These are phyloP conservation scores for Venturia asperata DNA, from an alignment of 2,329 filamentous ascomycete species.

Conservation along the genomic window DNA sequence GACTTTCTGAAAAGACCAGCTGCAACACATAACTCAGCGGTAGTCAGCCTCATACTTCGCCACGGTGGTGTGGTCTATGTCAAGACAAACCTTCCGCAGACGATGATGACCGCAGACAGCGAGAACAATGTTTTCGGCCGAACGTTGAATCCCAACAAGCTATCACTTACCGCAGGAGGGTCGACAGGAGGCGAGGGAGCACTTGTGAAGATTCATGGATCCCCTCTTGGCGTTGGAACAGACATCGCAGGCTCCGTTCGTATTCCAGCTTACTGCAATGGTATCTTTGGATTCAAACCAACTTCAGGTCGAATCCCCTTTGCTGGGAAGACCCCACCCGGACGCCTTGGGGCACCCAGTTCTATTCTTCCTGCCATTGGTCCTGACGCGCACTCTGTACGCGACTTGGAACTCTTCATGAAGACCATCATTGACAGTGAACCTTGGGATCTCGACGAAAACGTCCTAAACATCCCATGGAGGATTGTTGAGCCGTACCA, in stretches of 20 bases:
- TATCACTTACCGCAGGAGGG: constrained; percentile 54
- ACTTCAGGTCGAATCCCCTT: constrained; percentile 22
- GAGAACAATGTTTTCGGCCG: constrained; percentile 57
- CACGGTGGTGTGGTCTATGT: constrained; percentile 46
- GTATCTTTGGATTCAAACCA: constrained; percentile 28
- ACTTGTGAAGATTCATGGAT: constrained; percentile 51
- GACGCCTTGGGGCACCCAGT: constrained; percentile 28
- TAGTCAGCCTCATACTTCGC: constrained; percentile 33
- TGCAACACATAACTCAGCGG: constrained; percentile 28
- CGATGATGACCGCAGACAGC: constrained; percentile 45
- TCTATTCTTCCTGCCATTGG: constrained; percentile 37
- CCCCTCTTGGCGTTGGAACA: constrained; percentile 54
- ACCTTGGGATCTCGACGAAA: constrained; percentile 42
- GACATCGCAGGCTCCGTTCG: constrained; percentile 58
- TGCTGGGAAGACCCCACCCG: constrained; percentile 27
- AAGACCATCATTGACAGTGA: constrained; percentile 34
- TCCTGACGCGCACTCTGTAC: constrained; percentile 37
- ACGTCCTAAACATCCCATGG: constrained; percentile 43
- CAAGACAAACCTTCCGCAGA: constrained; percentile 49
- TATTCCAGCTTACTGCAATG: constrained; percentile 75
- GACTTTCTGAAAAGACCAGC: constrained; percentile 31
- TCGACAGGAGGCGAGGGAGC: constrained; percentile 60
- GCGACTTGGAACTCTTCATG: constrained; percentile 39
- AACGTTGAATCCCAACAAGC: constrained; percentile 57
- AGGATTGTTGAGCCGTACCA: constrained; percentile 25